Percentiles rank a stretch among this genome's conserved stretches.
Conservation (phyloP, 169 alveolate genomes). For the Miamiensis avidus region DNA sequence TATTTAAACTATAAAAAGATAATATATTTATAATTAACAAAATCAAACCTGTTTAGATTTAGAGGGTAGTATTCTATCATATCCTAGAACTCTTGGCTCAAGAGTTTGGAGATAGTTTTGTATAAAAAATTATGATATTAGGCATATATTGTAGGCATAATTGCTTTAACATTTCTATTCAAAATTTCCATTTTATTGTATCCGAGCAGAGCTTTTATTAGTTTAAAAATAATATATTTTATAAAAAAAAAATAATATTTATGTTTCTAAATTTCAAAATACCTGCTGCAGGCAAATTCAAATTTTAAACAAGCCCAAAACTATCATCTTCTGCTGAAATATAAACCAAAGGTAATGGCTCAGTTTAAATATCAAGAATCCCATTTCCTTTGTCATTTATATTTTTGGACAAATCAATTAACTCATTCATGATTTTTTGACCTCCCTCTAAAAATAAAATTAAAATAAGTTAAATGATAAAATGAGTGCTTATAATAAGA, state of each 20-base stretch:
- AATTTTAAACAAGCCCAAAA: conserved; percentile 11
- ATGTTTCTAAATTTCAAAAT: neutral
- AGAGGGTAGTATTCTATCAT: conserved; percentile 31
- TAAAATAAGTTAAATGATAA: too few relatives aligned
- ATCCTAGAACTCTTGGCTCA: conserved; percentile 38
- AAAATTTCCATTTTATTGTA: conserved; percentile 26
- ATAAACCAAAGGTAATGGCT: conserved; percentile 12
- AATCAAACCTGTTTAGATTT: conserved; percentile 29
- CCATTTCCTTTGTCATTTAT: neutral
- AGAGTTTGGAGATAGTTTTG: conserved; percentile 28
- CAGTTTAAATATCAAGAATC: conserved; percentile 11
- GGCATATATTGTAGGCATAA: conserved; percentile 49
- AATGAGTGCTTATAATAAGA: too few relatives aligned
- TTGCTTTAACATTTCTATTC: conserved; percentile 23
- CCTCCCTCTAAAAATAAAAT: neutral
- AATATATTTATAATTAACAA: neutral
- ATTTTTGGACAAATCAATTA: neutral
- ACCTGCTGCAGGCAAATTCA: conserved; percentile 25
- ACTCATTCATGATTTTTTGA: neutral
- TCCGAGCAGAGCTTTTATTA: neutral
- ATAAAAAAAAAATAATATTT: too few relatives aligned
- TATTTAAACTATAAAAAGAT: neutral
- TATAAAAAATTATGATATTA: conserved; percentile 40
- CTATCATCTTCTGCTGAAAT: conserved; percentile 29
- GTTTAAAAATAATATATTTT: too few relatives aligned